phyloP scores from a whole-genome alignment of 2,329 filamentous ascomycete species.

The Trichoderma oligosporum region DNA sequence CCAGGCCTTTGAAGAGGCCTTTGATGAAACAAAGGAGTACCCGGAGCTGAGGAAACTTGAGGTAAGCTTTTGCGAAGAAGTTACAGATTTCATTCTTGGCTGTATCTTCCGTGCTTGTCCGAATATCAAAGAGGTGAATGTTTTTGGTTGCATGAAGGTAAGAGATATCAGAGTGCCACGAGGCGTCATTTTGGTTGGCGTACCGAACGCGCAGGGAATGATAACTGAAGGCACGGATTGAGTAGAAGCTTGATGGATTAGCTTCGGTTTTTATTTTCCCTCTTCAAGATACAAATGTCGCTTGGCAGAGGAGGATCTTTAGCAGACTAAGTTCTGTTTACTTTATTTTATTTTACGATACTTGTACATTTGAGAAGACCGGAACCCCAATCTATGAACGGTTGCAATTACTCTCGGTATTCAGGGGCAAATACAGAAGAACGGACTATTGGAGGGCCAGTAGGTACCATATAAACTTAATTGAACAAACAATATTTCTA shows the following conservation, averaged over 20 bases:
- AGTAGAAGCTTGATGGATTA: neutral
- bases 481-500: no score
- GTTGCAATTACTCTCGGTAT: no score
- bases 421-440: no score
- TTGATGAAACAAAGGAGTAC: slow-evolving; percentile 59
- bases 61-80: slow-evolving; percentile 68
- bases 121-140: slow-evolving; percentile 54
- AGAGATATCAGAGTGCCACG: slow-evolving; percentile 50
- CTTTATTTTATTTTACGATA: no score
- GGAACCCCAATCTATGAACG: no score
- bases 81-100: slow-evolving; percentile 62
- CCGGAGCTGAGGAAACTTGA: slow-evolving; percentile 68
- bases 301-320: neutral
- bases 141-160: slow-evolving; percentile 64
- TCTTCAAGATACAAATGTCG: neutral
- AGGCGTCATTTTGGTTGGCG: slow-evolving; percentile 54
- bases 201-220: slow-evolving; percentile 58
- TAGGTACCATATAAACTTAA: no score
- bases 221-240: slow-evolving; percentile 48
- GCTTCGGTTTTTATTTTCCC: neutral
- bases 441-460: no score
- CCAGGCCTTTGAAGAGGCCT: slow-evolving; percentile 69
- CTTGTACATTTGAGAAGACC: no score
- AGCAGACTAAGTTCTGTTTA: neutral
- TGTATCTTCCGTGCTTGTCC: slow-evolving; percentile 63